These are phyloP conservation scores for Helminthosporium solani DNA, from an alignment of 2,329 filamentous ascomycete species.

Conservation along the genomic window DNA sequence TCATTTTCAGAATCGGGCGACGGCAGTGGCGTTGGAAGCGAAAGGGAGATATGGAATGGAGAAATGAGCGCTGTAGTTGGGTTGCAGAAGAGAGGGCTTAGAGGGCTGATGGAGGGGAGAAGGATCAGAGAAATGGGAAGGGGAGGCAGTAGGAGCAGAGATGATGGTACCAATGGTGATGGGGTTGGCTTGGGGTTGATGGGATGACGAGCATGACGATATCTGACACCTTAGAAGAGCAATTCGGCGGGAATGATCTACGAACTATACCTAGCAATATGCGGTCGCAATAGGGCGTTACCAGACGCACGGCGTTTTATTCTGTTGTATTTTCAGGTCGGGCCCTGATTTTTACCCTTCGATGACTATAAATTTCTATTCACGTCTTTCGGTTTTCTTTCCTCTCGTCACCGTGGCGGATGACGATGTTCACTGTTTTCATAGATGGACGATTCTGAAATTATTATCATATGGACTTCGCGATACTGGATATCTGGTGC, in stretches of 20 bases:
- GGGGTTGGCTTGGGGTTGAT: constrained; percentile 32
- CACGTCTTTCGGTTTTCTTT: not conserved
- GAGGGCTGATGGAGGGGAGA: constrained; percentile 92
- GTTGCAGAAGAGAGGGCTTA: constrained; percentile 85
- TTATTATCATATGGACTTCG: not conserved
- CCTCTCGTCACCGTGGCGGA: too few relatives aligned
- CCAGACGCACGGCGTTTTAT: not conserved
- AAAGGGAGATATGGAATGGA: constrained; percentile 73
- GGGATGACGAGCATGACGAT: constrained; percentile 5
- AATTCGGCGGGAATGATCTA: not conserved
- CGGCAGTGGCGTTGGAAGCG: constrained; percentile 37
- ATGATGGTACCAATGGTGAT: constrained; percentile 26
- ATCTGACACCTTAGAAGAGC: not conserved
- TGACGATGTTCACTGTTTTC: too few relatives aligned
- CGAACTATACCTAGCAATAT: not conserved
- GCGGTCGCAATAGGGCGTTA: not conserved
- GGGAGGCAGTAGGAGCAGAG: constrained; percentile 36
- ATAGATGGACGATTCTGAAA: not conserved
- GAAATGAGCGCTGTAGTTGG: constrained; percentile 89
- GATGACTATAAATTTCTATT: not conserved
- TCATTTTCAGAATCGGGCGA: constrained; percentile 37
- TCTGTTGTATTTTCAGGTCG: not conserved
- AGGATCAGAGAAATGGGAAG: constrained; percentile 73
- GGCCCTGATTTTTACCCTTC: not conserved
- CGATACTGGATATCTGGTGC: not conserved